Evolutionary conservation across 1,139 yeast species (phyloP), one percentile per base, ranked within the genome.

Genomic region (Suhomyces anneliseae): DNA sequence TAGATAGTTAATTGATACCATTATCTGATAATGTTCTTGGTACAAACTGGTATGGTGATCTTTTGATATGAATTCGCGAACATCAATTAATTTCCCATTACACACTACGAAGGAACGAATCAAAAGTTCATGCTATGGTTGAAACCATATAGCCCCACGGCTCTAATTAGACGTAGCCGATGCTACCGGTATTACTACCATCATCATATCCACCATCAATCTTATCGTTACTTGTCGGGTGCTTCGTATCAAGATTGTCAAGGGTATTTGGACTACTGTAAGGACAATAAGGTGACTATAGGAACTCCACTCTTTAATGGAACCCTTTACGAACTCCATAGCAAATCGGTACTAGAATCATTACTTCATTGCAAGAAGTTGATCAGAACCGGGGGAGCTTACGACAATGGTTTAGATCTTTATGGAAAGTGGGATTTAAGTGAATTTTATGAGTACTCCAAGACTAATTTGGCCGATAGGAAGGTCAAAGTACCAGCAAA

Each of bases 341-440:
- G 81, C 33, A 74, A 78, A 59, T 68, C 78, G 42, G 73, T 78
- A 53, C 65, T 85, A 2, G 64, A 70, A 45, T 47, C 65, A 2
- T 61, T 69, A 41, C 64, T 83, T 29, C 57, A 69, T 24, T 73
- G 83, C 52, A 74, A 72, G 47, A 72, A 76, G 46, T 43, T 74
- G 39, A 44, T 60, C 6, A 60, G 73, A 27, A 61, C 64, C 5
- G 95, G 95, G 2, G 93, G 95, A 0, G 72, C 88, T 0, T 79
- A 79, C 51, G 96, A 88, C 59, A 78, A 80, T 43, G 96, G 96
- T 0, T 74, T 87, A 6, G 96, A 88, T 61, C 68, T 87, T 1
- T 66, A 75, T 11, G 89, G 88, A 0, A 68, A 68, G 40, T 84
- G 90, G 90, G 71, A 81, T 48, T 59, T 83, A 27, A 43, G 54